Percentiles rank a stretch among this genome's conserved stretches.
Evolutionary conservation across 352 stramenopile species (phyloP).

Genomic region (Phytophthora hybrid): DNA sequence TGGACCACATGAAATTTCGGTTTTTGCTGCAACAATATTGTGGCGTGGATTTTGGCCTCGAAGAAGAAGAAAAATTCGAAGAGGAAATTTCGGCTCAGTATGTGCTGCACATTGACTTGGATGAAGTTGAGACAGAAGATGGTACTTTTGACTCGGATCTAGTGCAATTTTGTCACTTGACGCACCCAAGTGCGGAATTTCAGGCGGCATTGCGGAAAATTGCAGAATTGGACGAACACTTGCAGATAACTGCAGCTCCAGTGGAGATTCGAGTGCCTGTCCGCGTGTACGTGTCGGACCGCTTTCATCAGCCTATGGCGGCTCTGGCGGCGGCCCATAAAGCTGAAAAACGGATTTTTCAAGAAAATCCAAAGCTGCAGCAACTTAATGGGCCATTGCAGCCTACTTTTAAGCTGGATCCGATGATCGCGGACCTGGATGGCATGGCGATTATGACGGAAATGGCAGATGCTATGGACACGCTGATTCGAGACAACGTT

Average conservation of each 20-base stretch:
- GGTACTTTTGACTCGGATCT: background rate
- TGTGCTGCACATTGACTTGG: background rate
- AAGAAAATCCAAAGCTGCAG: no score
- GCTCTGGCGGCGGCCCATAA: background rate
- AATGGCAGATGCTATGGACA: background rate
- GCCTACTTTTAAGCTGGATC: background rate
- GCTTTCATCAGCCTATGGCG: background rate
- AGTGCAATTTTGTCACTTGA: background rate
- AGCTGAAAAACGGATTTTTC: background rate
- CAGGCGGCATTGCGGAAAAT: background rate
- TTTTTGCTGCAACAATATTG: background rate
- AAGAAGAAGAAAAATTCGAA: constrained; percentile 1
- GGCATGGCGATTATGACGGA: background rate
- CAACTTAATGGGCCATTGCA: background rate
- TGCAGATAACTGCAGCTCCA: background rate
- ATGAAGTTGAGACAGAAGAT: background rate
- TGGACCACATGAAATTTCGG: background rate
- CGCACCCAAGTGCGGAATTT: background rate
- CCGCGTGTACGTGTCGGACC: background rate
- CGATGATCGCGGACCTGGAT: background rate
- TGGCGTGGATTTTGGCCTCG: background rate
- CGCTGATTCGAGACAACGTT: background rate
- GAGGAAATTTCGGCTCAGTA: background rate
- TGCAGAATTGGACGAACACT: background rate
- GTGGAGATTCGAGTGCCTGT: background rate